Evolutionary conservation across 306 rosid genomes (phyloP).

Genomic region (Sesbania bispinosa): DNA sequence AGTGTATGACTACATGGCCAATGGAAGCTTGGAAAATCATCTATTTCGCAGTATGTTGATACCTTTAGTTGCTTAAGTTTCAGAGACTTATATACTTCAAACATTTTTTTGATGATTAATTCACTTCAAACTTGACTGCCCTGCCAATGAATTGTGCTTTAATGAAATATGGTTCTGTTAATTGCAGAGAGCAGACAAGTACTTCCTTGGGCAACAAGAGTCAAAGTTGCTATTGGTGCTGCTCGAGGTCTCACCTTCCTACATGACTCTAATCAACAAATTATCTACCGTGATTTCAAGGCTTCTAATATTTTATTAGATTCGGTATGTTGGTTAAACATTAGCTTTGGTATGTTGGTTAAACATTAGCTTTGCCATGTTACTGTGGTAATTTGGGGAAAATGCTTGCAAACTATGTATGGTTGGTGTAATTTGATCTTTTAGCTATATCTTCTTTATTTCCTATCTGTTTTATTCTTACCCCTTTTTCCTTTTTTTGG

Average conservation of each 20-base stretch:
- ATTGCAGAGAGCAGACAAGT: conserved; percentile 44
- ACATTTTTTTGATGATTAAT: background rate
- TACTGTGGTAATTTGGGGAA: background rate
- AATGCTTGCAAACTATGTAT: conserved; percentile 11
- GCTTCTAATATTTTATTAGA: conserved; percentile 84
- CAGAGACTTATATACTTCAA: background rate
- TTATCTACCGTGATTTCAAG: conserved; percentile 92
- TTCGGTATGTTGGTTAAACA: conserved; percentile 53
- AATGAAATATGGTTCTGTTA: conserved; percentile 12
- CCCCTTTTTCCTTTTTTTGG: background rate
- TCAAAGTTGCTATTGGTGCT: conserved; percentile 67
- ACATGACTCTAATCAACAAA: conserved; percentile 58
- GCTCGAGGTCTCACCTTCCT: conserved; percentile 76
- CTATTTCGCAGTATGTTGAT: conserved; percentile 71
- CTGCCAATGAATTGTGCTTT: background rate
- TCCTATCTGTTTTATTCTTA: background rate
- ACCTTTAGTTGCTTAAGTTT: conserved; percentile 2
- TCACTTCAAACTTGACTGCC: background rate
- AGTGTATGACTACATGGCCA: conserved; percentile 87
- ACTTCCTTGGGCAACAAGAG: conserved; percentile 72
- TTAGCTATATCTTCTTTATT: background rate
- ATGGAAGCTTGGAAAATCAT: conserved; percentile 88
- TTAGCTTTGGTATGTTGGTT: conserved; percentile 56
- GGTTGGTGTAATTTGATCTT: background rate
- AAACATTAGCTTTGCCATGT: background rate